Conservation (phyloP, 2,329 filamentous ascomycete species). For the Beauveria varroae region DNA sequence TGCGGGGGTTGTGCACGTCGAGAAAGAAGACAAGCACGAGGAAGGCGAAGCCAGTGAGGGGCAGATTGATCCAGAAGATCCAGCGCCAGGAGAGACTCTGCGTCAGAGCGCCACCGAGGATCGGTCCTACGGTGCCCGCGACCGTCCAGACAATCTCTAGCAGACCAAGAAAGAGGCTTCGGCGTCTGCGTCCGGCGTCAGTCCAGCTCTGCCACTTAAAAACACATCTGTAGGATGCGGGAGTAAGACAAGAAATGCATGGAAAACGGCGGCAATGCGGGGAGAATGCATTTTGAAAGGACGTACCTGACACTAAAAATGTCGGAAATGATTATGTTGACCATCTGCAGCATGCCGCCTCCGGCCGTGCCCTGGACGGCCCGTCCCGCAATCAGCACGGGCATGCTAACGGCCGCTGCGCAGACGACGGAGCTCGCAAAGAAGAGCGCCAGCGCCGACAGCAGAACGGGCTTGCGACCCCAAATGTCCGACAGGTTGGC, state of each 20-base stretch:
- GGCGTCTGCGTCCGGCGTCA: slow-evolving; percentile 18
- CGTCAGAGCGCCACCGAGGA: slow-evolving; percentile 58
- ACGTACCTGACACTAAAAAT: slow-evolving; percentile 36
- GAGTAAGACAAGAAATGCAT: no score
- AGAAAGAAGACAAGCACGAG: slow-evolving; percentile 54
- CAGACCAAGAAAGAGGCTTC: slow-evolving; percentile 51
- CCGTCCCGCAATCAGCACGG: slow-evolving; percentile 38
- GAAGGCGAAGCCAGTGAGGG: slow-evolving; percentile 47
- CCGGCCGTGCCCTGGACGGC: slow-evolving; percentile 42
- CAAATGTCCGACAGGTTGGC: slow-evolving; percentile 51
- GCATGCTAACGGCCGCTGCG: slow-evolving; percentile 35
- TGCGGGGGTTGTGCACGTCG: slow-evolving; percentile 59
- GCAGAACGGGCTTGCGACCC: slow-evolving; percentile 44
- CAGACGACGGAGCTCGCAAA: slow-evolving; percentile 41
- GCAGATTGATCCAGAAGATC: slow-evolving; percentile 48
- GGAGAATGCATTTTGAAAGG: no score
- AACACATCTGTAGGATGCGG: no score
- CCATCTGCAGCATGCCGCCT: slow-evolving; percentile 40
- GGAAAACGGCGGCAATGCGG: no score
- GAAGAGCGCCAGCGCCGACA: slow-evolving; percentile 39
- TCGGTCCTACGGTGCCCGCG: slow-evolving; percentile 57
- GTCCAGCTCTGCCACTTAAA: slow-evolving; percentile 17
- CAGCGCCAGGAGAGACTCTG: slow-evolving; percentile 42
- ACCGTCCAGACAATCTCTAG: slow-evolving; percentile 61
- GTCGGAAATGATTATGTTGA: slow-evolving; percentile 43